Base-by-base conservation (phyloP, 2,329 filamentous ascomycete genomes). In the Acrocalymma vagum region DNA sequence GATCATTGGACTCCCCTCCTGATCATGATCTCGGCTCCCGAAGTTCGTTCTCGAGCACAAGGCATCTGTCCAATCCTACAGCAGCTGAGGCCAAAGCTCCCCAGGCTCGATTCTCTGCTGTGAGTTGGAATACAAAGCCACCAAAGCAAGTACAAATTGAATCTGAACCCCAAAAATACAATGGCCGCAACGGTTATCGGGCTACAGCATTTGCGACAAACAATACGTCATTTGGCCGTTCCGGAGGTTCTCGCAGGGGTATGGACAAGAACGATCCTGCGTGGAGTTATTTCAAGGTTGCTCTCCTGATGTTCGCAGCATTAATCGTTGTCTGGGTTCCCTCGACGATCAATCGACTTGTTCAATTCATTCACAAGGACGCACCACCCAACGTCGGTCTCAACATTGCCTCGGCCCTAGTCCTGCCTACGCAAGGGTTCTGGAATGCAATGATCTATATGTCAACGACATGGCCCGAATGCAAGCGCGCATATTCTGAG, bases 381-480 rank as follows among this genome's bases (percentile, higher is more conserved):
- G 22, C 48, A 2, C n/a, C n/a, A n/a, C 78, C 59, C 2, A 55
- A 75, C 6, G 78, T 84, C 18, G 73, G 78, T 0, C 79, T 94
- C 16, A 84, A 89, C 56, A 83, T 87, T 51, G 80, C 85, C 51
- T 85, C 86, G 15, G 84, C 87, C 0, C 78, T 90, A 26, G 88
- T 94, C 1, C 77, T 95, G 7, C 89, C 90, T 0, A 77, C 91
- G 0, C 90, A 95, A 63, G 90, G 90, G 0, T 88, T 92, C 58
- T 94, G 89, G 88, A 95, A 95, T 64, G 82, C 85, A 13, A 67
- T 88, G 42, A 90, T 95, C 53, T 95, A 94, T 68, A 71, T 83
- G 5, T 62, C 56, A 13, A 64, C 62, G 0, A 62, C 61, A 0
- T 62, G 60, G 47, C 25, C 45, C 0, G 65, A 67, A 26, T 63